Percentiles rank a stretch among this genome's conserved stretches.
Evolutionary conservation across 352 stramenopile species (phyloP).

Genomic region (Pythium insidiosum): DNA sequence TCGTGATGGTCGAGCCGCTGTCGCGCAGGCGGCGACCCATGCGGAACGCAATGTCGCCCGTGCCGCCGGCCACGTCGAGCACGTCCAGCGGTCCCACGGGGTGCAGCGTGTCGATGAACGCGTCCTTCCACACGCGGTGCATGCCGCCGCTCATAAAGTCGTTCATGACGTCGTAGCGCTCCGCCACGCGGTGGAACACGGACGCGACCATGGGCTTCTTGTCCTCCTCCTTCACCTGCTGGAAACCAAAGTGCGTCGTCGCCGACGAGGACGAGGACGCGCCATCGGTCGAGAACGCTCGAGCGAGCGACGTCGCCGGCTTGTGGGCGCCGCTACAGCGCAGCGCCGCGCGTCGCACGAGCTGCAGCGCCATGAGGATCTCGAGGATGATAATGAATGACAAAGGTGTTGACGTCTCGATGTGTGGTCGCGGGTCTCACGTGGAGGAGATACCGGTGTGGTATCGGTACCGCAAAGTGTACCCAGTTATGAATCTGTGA

Average conservation of each 20-base stretch:
- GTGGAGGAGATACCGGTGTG: no score
- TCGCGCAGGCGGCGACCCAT: constrained; percentile 78
- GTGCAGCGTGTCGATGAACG: constrained; percentile 88
- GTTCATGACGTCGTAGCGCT: constrained; percentile 99
- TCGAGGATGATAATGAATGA: no score
- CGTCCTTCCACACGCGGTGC: constrained; percentile 96
- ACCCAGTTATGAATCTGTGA: no score
- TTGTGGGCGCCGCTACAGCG: no score
- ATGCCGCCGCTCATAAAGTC: constrained; percentile 98
- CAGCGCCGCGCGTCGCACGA: no score
- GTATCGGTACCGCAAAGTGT: no score
- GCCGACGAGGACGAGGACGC: neutral
- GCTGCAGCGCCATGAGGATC: no score
- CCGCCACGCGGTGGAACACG: constrained; percentile 97
- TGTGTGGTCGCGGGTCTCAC: no score
- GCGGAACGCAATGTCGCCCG: constrained; percentile 98
- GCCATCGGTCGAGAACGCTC: no score
- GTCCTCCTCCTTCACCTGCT: constrained; percentile 83
- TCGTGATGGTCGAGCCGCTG: constrained; percentile 80
- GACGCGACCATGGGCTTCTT: constrained; percentile 94
- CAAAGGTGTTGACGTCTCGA: no score
- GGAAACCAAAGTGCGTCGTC: constrained; percentile 87
- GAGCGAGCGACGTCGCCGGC: no score
- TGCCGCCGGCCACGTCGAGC: constrained; percentile 98
- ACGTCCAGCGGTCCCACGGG: constrained; percentile 64